Conservation (phyloP, 768 basidiomycete genomes). For the Pisolithus marmoratus region DNA sequence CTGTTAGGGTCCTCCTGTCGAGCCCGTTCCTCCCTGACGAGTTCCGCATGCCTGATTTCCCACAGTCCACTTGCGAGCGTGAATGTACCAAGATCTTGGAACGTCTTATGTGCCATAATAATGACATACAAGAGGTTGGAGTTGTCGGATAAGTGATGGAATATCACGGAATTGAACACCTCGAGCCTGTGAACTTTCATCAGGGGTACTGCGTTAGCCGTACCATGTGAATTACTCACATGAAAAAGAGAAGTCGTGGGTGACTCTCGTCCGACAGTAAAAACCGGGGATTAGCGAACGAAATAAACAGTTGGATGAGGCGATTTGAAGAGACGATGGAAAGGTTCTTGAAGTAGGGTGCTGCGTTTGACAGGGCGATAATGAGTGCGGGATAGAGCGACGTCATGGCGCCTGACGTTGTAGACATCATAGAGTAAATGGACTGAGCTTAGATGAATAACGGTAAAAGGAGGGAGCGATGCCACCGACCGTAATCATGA, state of each 20-base stretch:
- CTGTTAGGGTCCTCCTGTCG: constrained; percentile 22
- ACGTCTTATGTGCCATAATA: constrained; percentile 74
- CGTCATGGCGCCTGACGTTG: constrained; percentile 74
- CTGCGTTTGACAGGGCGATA: constrained; percentile 82
- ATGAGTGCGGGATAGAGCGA: constrained; percentile 90
- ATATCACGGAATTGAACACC: constrained; percentile 81
- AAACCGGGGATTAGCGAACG: constrained; percentile 87
- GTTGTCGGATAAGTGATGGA: constrained; percentile 75
- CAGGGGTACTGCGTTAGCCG: not conserved
- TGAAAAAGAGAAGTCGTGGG: constrained; percentile 86
- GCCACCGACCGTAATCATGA: constrained; percentile 72
- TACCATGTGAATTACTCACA: constrained; percentile 41
- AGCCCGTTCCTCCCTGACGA: constrained; percentile 65
- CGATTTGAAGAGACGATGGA: constrained; percentile 77
- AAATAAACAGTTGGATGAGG: constrained; percentile 82
- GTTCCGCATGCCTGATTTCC: constrained; percentile 72
- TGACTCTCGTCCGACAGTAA: constrained; percentile 92
- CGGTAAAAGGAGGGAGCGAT: constrained; percentile 2
- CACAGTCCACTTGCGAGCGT: constrained; percentile 80
- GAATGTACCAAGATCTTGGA: constrained; percentile 90
- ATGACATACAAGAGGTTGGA: constrained; percentile 86
- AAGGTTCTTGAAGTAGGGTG: constrained; percentile 80
- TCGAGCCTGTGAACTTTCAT: constrained; percentile 57
- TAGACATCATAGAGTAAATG: constrained; percentile 85
- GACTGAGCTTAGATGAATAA: constrained; percentile 42